phyloP scores from a whole-genome alignment of 2,329 filamentous ascomycete genomes.

The Cercospora citrullina region DNA sequence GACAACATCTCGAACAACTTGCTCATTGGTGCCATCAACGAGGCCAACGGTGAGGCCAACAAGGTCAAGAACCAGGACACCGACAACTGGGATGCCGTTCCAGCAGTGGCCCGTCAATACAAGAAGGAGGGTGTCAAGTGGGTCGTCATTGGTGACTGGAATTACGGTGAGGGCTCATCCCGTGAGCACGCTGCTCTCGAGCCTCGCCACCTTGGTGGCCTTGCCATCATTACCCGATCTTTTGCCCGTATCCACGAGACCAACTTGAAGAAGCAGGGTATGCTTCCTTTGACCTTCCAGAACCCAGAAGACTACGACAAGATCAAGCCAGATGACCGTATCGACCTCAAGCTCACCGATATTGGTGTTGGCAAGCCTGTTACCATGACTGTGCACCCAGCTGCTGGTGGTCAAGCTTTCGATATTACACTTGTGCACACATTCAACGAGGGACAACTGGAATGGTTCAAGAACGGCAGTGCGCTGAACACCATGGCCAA shows the following conservation, averaged over 20 bases:
- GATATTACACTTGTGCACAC: slow-evolving; percentile 87
- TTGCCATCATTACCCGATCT: slow-evolving; percentile 91
- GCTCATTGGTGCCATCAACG: slow-evolving; percentile 96
- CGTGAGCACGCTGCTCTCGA: slow-evolving; percentile 98
- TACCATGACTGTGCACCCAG: slow-evolving; percentile 88
- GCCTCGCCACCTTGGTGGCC: slow-evolving; percentile 92
- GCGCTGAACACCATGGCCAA: slow-evolving; percentile 99
- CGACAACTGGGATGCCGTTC: slow-evolving; percentile 82
- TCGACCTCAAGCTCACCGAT: slow-evolving; percentile 86
- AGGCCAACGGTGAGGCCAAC: slow-evolving; percentile 95
- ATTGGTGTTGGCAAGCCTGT: slow-evolving; percentile 90
- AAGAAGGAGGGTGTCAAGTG: slow-evolving; percentile 95
- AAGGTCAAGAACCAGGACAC: slow-evolving; percentile 90
- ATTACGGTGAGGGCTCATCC: slow-evolving; percentile 96
- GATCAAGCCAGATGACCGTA: slow-evolving; percentile 88
- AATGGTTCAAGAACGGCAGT: slow-evolving; percentile 99
- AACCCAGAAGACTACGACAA: slow-evolving; percentile 97
- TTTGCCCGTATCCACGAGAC: slow-evolving; percentile 99
- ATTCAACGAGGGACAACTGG: slow-evolving; percentile 96
- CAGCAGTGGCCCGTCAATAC: slow-evolving; percentile 94
- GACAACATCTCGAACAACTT: slow-evolving; percentile 99
- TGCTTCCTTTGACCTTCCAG: slow-evolving; percentile 95
- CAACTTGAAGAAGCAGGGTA: slow-evolving; percentile 99
- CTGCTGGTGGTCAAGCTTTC: slow-evolving; percentile 72
- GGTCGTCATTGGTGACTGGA: slow-evolving; percentile 99